Conservation (phyloP, 306 rosid genomes). For the Malus sylvestris region DNA sequence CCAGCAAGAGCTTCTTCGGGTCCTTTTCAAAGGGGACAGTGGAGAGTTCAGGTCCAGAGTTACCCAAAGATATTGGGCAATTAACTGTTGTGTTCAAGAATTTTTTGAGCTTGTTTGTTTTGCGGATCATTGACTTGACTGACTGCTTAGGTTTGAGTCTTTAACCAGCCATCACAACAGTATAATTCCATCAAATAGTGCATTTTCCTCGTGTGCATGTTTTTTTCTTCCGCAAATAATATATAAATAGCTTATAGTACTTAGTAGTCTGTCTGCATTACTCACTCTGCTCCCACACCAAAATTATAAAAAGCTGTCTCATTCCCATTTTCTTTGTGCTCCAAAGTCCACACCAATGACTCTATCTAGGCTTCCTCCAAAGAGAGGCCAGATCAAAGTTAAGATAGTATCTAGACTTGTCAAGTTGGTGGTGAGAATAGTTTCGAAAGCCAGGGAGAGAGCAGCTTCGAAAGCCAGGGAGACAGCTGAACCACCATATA, state of each 20-base stretch:
- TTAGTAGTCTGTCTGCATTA: neutral
- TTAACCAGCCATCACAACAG: neutral
- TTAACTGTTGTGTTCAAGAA: neutral
- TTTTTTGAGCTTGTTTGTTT: neutral
- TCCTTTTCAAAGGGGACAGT: slow-evolving; percentile 35
- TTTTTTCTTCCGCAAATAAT: neutral
- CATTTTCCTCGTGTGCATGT: neutral
- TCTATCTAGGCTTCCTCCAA: slow-evolving; percentile 38
- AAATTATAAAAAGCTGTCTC: neutral
- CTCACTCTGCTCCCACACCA: neutral
- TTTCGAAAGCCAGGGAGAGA: slow-evolving; percentile 25
- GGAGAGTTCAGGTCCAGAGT: neutral
- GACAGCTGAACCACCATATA: slow-evolving; percentile 11
- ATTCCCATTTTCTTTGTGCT: neutral
- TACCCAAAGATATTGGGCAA: neutral
- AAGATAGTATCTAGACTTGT: slow-evolving; percentile 27
- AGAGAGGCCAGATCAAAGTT: slow-evolving; percentile 60
- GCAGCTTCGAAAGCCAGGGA: slow-evolving; percentile 20
- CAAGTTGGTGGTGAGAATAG: slow-evolving; percentile 9
- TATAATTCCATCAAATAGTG: neutral
- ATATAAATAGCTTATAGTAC: neutral
- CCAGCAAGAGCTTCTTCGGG: neutral
- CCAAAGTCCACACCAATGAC: slow-evolving; percentile 23
- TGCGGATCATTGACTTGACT: slow-evolving; percentile 10
- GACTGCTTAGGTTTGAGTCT: slow-evolving; percentile 13